These are phyloP conservation scores for Dacryopinax primogenitus DNA, from an alignment of 768 basidiomycete genomes.

Conservation along the genomic window DNA sequence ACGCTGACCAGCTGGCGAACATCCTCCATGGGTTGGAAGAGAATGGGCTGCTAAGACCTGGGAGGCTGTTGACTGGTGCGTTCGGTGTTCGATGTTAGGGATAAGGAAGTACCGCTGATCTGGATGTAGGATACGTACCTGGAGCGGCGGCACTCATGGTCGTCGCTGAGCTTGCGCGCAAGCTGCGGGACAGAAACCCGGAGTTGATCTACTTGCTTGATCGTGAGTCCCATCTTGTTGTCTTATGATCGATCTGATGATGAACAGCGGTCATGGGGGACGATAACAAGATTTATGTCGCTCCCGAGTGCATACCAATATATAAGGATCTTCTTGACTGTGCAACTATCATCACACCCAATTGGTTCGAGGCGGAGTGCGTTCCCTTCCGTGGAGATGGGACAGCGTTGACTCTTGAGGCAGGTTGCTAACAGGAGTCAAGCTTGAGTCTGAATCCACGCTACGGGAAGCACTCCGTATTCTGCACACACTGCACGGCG, in stretches of 20 bases:
- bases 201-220: conserved; percentile 76
- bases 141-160: conserved; percentile 62
- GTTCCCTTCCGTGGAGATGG: conserved; percentile 19
- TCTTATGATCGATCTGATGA: conserved; percentile 2
- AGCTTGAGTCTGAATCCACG: conserved; percentile 52
- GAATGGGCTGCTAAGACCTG: conserved; percentile 61
- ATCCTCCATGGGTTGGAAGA: conserved; percentile 62
- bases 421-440: conserved; percentile 63
- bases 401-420: not conserved
- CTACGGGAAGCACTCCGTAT: conserved; percentile 54
- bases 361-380: conserved; percentile 96
- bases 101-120: not conserved
- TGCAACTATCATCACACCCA: conserved; percentile 92
- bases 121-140: conserved; percentile 66
- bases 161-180: conserved; percentile 48
- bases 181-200: conserved; percentile 45
- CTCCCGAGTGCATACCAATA: conserved; percentile 71
- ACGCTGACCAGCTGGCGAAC: conserved; percentile 56
- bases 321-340: conserved; percentile 59
- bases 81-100: not conserved
- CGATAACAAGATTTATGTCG: conserved; percentile 75
- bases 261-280: conserved; percentile 84
- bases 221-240: conserved; percentile 40
- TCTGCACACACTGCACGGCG: conserved; percentile 61
- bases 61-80: conserved; percentile 67